A percentile compares a stretch with the other conserved stretches of the same genome.
phyloP scores from a whole-genome alignment of 805 yeast species.

The Myxozyma vanderwaltii region DNA sequence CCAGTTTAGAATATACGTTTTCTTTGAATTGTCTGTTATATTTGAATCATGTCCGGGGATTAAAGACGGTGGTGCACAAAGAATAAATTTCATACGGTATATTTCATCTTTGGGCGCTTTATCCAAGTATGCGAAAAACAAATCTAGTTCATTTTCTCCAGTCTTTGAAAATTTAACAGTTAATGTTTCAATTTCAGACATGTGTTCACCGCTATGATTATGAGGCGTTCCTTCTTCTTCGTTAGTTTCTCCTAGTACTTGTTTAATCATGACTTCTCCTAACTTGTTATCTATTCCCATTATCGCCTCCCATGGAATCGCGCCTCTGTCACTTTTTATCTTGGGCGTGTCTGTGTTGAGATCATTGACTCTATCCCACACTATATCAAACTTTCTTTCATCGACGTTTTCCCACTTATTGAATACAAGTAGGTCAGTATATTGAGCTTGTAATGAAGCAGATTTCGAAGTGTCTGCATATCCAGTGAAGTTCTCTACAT shows the following conservation, averaged over 20 bases:
- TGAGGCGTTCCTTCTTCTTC: background rate
- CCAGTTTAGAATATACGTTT: conserved; percentile 29
- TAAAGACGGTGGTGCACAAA: conserved; percentile 5
- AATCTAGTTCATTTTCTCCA: conserved; percentile 12
- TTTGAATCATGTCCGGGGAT: conserved; percentile 4
- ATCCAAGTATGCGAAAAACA: conserved; percentile 23
- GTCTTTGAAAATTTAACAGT: conserved; percentile 17
- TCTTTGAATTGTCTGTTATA: background rate
- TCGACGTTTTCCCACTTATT: conserved; percentile 34
- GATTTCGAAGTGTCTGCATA: conserved; percentile 34
- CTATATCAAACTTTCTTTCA: conserved; percentile 32
- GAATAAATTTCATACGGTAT: conserved; percentile 32
- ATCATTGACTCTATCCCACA: conserved; percentile 35
- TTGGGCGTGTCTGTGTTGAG: conserved; percentile 36
- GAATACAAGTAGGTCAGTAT: conserved; percentile 33
- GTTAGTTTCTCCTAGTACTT: background rate
- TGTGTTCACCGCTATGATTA: conserved; percentile 13
- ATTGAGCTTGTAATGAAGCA: conserved; percentile 35
- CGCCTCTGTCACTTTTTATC: conserved; percentile 29
- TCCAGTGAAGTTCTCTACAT: conserved; percentile 34
- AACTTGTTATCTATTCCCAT: conserved; percentile 33
- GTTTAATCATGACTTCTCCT: conserved; percentile 9
- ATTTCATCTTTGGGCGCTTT: conserved; percentile 35
- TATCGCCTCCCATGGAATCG: conserved; percentile 31
- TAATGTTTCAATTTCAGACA: conserved; percentile 31